Evolutionary conservation across 805 yeast species (phyloP).

Genomic region (Sugiyamaella marilandica): DNA sequence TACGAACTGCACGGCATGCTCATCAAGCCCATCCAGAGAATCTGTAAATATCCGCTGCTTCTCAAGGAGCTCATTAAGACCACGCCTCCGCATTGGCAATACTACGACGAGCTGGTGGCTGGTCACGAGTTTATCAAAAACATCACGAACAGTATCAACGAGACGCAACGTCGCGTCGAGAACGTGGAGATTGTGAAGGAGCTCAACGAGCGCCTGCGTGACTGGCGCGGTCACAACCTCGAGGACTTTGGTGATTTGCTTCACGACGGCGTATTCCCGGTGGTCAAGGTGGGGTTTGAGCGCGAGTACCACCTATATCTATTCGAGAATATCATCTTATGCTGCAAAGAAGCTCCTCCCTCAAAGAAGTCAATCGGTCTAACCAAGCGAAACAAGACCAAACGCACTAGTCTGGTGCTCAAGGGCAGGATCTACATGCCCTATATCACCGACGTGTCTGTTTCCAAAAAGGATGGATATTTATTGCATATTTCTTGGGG

Average conservation of each 20-base stretch:
- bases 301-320: slow-evolving; percentile 85
- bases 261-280: slow-evolving; percentile 60
- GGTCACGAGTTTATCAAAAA: slow-evolving; percentile 75
- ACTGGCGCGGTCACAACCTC: slow-evolving; percentile 88
- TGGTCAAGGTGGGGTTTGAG: slow-evolving; percentile 51
- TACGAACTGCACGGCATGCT: slow-evolving; percentile 86
- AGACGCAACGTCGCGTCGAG: slow-evolving; percentile 88
- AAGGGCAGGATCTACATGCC: slow-evolving; percentile 80
- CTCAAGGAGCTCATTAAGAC: slow-evolving; percentile 63
- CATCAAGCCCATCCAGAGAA: slow-evolving; percentile 90
- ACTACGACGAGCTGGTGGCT: slow-evolving; percentile 59
- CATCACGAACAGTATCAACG: slow-evolving; percentile 85
- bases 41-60: slow-evolving; percentile 90
- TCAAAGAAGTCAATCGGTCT: slow-evolving; percentile 46
- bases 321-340: slow-evolving; percentile 65
- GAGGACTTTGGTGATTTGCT: slow-evolving; percentile 80
- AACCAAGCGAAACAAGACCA: slow-evolving; percentile 43
- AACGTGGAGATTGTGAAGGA: slow-evolving; percentile 67
- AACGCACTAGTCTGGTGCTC: slow-evolving; percentile 44
- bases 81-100: slow-evolving; percentile 49
- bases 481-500: slow-evolving; percentile 33
- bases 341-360: slow-evolving; percentile 55
- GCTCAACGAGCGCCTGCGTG: slow-evolving; percentile 67
- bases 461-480: slow-evolving; percentile 30
- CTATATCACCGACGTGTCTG: slow-evolving; percentile 48